Evolutionary conservation across 176 grass and related monocot genomes (phyloP).

Genomic region (Dactylis glomerata): DNA sequence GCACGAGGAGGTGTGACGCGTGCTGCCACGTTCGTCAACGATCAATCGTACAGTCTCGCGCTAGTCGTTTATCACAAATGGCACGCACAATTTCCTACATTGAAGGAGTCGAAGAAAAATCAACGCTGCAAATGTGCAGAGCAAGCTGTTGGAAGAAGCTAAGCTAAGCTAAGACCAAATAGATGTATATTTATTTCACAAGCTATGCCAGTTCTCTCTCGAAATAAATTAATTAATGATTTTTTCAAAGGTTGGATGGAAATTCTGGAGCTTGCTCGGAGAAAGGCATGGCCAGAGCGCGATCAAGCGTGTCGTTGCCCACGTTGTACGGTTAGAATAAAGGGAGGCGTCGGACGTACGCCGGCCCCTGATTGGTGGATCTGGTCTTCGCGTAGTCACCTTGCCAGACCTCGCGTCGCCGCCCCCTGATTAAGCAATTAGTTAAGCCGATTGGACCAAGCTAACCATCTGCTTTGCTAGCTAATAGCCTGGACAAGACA

Average conservation of each 20-base stretch:
- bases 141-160: background rate
- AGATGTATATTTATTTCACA: background rate
- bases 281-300: background rate
- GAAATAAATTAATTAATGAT: background rate
- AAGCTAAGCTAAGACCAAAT: no score
- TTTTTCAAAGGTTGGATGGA: background rate
- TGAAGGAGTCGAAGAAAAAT: background rate
- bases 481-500: background rate
- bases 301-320: background rate
- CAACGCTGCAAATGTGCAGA: background rate
- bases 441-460: background rate
- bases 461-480: background rate
- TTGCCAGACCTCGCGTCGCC: background rate
- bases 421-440: background rate
- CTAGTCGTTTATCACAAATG: no score
- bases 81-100: background rate
- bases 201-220: background rate
- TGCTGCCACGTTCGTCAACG: no score
- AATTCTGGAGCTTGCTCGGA: background rate
- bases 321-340: conserved; percentile 34
- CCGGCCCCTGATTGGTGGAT: conserved; percentile 48
- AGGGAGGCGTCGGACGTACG: background rate
- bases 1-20: no score
- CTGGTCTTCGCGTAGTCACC: conserved; percentile 68
- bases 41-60: no score